Percentiles rank a stretch among this genome's conserved stretches.
Evolutionary conservation across 805 yeast species (phyloP).

Genomic region (Candida gorgasii): DNA sequence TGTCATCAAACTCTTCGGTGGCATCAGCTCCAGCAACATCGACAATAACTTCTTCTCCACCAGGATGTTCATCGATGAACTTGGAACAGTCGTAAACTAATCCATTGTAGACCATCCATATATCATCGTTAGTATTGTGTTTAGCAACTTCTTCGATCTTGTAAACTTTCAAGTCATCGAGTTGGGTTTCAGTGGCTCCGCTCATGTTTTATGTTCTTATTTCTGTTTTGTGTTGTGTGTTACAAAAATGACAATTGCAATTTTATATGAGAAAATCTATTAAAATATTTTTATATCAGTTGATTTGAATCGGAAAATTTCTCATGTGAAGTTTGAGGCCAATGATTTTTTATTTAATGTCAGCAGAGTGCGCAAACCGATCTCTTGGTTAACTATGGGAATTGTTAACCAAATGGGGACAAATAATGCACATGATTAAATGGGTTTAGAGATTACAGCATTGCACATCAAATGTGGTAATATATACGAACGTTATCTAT

Average conservation of each 20-base stretch:
- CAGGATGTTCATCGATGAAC: slow-evolving; percentile 50
- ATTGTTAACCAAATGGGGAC: neutral
- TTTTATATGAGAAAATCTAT: neutral
- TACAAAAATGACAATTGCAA: neutral
- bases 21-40: slow-evolving; percentile 47
- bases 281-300: slow-evolving; percentile 1
- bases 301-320: slow-evolving; percentile 1
- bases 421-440: neutral
- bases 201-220: slow-evolving; percentile 5
- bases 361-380: slow-evolving; percentile 4
- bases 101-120: slow-evolving; percentile 48
- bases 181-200: slow-evolving; percentile 7
- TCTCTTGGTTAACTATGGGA: neutral
- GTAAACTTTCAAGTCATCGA: slow-evolving; percentile 38
- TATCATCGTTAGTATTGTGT: slow-evolving; percentile 41
- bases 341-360: slow-evolving; percentile 4
- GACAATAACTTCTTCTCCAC: slow-evolving; percentile 48
- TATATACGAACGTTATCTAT: too few relatives aligned
- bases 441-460: neutral
- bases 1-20: slow-evolving; percentile 59
- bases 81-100: slow-evolving; percentile 41
- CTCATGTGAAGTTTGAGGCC: slow-evolving; percentile 9
- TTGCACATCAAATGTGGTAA: too few relatives aligned
- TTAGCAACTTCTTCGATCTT: slow-evolving; percentile 53
- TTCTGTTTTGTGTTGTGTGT: neutral